A percentile compares a stretch with the other conserved stretches of the same genome.
Evolutionary conservation across 1,284 basidiomycete genomes (phyloP).

Genomic region (Leccinum fuscescens): DNA sequence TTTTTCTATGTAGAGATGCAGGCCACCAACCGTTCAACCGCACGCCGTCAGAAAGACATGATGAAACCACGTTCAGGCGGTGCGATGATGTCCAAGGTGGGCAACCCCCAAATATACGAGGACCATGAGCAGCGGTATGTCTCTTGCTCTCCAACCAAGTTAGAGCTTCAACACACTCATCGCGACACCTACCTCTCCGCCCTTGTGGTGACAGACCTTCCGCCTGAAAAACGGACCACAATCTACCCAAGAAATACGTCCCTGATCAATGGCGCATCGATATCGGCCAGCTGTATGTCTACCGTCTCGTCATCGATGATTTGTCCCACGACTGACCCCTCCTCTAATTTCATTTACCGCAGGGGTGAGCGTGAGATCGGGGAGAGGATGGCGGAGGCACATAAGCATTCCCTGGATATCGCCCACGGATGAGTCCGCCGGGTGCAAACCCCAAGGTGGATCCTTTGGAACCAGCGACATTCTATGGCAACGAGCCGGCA

Average conservation of each 20-base stretch:
- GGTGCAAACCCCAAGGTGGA: conserved; percentile 33
- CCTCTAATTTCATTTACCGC: background rate
- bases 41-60: conserved; percentile 13
- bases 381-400: conserved; percentile 38
- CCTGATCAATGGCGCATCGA: conserved; percentile 35
- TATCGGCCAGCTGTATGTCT: conserved; percentile 41
- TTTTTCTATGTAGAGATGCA: conserved; percentile 20
- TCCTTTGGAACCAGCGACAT: conserved; percentile 43
- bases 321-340: background rate
- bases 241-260: conserved; percentile 27
- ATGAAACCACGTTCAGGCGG: conserved; percentile 25
- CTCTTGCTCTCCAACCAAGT: background rate
- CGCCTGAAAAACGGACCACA: conserved; percentile 19
- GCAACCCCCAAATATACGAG: conserved; percentile 36
- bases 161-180: background rate
- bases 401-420: conserved; percentile 27
- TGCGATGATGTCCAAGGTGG: conserved; percentile 40
- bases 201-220: conserved; percentile 12
- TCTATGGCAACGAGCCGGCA: conserved; percentile 62
- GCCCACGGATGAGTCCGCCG: conserved; percentile 22
- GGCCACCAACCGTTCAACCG: conserved; percentile 14
- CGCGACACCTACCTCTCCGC: background rate
- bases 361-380: conserved; percentile 44
- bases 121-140: conserved; percentile 42
- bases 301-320: background rate